Conservation (phyloP, 2,329 filamentous ascomycete genomes). For the Phaeosphaeriaceae sp. region DNA sequence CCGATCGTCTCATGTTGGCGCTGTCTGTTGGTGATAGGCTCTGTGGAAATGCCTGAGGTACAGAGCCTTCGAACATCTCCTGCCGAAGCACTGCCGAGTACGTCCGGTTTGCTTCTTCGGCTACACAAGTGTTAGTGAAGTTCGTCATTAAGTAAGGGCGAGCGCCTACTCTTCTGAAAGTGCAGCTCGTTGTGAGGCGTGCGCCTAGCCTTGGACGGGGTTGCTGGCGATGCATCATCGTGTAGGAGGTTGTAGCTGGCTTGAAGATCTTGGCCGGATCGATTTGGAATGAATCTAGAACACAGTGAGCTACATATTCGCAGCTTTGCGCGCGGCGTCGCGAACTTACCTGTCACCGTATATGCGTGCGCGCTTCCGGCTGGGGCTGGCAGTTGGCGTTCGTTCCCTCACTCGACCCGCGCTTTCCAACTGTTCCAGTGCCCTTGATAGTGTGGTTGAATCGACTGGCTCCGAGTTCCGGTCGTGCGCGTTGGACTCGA, state of each 20-base stretch:
- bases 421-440: slow-evolving; percentile 67
- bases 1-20: slow-evolving; percentile 66
- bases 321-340: neutral
- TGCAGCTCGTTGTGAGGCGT: slow-evolving; percentile 88
- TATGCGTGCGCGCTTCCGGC: slow-evolving; percentile 70
- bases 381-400: slow-evolving; percentile 70
- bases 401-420: slow-evolving; percentile 64
- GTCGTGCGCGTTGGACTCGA: slow-evolving; percentile 33
- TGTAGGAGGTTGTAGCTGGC: slow-evolving; percentile 91
- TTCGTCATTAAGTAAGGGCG: neutral
- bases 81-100: slow-evolving; percentile 87
- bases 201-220: slow-evolving; percentile 82
- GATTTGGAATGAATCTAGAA: slow-evolving; percentile 88
- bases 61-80: slow-evolving; percentile 89
- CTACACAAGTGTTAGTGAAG: slow-evolving; percentile 51
- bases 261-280: slow-evolving; percentile 89
- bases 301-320: slow-evolving; percentile 1
- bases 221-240: slow-evolving; percentile 91
- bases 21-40: slow-evolving; percentile 59
- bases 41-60: slow-evolving; percentile 78
- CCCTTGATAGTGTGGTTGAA: slow-evolving; percentile 64
- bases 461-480: slow-evolving; percentile 63
- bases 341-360: slow-evolving; percentile 60
- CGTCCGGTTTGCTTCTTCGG: slow-evolving; percentile 92
- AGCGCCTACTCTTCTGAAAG: slow-evolving; percentile 76